Conservation (phyloP, 192 early-diverging fungal species). For the Geosiphon pyriformis region DNA sequence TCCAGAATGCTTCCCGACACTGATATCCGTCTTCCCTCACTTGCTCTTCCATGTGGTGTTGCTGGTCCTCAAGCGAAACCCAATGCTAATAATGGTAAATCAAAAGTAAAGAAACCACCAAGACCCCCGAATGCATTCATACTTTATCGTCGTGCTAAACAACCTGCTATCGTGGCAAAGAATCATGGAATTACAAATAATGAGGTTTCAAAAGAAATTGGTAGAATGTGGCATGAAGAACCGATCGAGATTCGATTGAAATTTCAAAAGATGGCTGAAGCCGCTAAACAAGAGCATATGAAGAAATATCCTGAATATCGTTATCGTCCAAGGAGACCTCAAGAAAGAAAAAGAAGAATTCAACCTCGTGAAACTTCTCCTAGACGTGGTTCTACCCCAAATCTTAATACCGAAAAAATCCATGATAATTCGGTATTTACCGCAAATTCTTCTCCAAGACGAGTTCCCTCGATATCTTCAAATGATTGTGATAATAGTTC, state of each 20-base stretch:
- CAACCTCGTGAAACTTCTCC: not conserved
- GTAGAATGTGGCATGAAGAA: slow-evolving; percentile 24
- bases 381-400: not conserved
- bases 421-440: not conserved
- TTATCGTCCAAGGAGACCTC: not conserved
- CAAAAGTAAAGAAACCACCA: slow-evolving; percentile 25
- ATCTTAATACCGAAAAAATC: not conserved
- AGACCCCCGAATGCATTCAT: slow-evolving; percentile 32
- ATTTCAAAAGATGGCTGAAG: slow-evolving; percentile 20
- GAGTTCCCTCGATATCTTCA: not conserved
- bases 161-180: slow-evolving; percentile 6
- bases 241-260: slow-evolving; percentile 8
- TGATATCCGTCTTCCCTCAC: slow-evolving; percentile 4
- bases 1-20: slow-evolving; percentile 6
- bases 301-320: slow-evolving; percentile 26
- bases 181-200: slow-evolving; percentile 22
- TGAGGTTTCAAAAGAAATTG: slow-evolving; percentile 25
- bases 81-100: not conserved
- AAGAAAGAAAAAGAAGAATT: not conserved
- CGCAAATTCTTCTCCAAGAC: not conserved
- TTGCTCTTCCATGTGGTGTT: slow-evolving; percentile 10
- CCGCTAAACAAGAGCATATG: slow-evolving; percentile 18
- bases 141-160: slow-evolving; percentile 27
- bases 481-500: not conserved
- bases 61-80: slow-evolving; percentile 1